Conservation (phyloP, 768 basidiomycete species). For the Naganishia antarctica region DNA sequence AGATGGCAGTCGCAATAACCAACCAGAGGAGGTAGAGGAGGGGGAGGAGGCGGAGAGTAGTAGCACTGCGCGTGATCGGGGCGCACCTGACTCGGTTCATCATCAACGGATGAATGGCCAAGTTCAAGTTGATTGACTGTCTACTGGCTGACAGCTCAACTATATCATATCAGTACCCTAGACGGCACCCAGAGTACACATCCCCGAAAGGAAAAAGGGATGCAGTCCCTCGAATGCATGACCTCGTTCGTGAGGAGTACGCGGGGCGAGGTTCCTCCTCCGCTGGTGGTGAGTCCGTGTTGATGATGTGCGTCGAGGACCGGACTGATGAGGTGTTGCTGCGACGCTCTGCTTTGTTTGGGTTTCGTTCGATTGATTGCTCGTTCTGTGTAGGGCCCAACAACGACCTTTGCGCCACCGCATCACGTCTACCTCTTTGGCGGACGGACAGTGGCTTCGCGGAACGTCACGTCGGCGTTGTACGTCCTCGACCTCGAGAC, state of each 20-base stretch:
- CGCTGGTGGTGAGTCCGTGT: slow-evolving; percentile 40
- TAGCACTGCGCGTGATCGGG: no score
- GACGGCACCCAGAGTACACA: no score
- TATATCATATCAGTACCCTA: no score
- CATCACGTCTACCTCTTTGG: slow-evolving; percentile 53
- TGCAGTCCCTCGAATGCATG: slow-evolving; percentile 25
- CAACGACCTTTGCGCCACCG: slow-evolving; percentile 38
- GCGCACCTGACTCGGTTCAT: no score
- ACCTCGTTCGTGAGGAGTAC: slow-evolving; percentile 28
- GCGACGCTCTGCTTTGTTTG: no score
- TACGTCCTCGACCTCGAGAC: slow-evolving; percentile 81
- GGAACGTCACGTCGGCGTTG: slow-evolving; percentile 83
- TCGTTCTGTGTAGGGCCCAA: slow-evolving; percentile 35
- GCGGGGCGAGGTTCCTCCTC: slow-evolving; percentile 42
- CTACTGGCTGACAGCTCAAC: no score
- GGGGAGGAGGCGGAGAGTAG: no score
- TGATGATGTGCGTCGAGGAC: not conserved
- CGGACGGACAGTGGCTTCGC: slow-evolving; percentile 76
- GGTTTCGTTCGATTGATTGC: not conserved
- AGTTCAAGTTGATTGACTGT: no score
- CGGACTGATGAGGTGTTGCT: not conserved
- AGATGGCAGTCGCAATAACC: no score
- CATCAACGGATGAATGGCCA: no score
- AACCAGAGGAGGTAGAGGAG: no score
- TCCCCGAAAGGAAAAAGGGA: no score